Percentiles rank a stretch among this genome's conserved stretches.
Conservation (phyloP, 164 flowering plant genomes). For the Hamamelis virginiana region DNA sequence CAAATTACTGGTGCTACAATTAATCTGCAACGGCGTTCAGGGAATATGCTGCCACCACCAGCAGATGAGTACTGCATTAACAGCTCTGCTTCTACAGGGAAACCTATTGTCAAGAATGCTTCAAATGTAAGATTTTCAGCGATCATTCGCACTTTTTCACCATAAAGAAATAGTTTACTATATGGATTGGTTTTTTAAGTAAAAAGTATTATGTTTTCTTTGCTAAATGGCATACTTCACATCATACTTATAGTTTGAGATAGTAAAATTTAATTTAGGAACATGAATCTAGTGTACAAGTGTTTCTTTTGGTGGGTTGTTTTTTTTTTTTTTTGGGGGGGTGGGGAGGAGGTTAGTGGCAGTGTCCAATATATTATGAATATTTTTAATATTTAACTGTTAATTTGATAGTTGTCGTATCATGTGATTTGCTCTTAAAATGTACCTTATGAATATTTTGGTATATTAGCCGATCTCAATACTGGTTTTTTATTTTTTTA, state of each 20-base stretch:
- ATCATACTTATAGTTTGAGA: background rate
- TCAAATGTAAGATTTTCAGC: slow-evolving; percentile 46
- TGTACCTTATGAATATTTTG: background rate
- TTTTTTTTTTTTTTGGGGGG: background rate
- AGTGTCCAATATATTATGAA: no score
- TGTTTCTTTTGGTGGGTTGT: background rate
- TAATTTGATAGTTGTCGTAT: background rate
- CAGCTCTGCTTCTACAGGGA: slow-evolving; percentile 36
- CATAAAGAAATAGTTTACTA: background rate
- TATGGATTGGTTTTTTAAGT: background rate
- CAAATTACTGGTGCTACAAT: slow-evolving; percentile 56
- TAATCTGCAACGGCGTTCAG: slow-evolving; percentile 50
- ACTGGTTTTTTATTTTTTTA: background rate
- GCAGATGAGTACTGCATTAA: slow-evolving; percentile 41
- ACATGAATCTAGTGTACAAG: no score
- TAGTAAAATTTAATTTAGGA: no score
- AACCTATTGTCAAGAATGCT: slow-evolving; percentile 41
- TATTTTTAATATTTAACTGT: background rate
- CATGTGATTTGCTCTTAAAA: background rate
- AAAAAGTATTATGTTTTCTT: background rate
- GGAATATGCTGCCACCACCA: slow-evolving; percentile 61
- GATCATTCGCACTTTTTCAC: background rate
- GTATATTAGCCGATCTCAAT: background rate
- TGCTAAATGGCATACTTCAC: background rate
- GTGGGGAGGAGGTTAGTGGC: no score